Evolutionary conservation across 2,329 filamentous ascomycete genomes (phyloP), one percentile per base, ranked within the genome.

Genomic region (Penicillium freii): DNA sequence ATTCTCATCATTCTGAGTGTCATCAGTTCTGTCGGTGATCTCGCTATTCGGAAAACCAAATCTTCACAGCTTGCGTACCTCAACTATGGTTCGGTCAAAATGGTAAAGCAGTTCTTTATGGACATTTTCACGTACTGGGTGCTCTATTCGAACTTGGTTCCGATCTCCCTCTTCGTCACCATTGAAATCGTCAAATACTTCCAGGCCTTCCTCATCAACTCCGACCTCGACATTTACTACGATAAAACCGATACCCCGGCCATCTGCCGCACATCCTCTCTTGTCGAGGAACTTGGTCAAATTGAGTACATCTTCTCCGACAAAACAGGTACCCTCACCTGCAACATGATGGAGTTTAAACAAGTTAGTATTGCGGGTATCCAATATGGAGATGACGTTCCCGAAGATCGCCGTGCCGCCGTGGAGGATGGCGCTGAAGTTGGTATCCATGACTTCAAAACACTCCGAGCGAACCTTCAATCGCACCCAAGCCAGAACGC

Each of bases 81-180:
- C 17, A 75, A 84, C 51, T 84, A 95, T 60, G 81, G 82, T 57
- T 70, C 76, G 33, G 84, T 87, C 61, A 84, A 85, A 66, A 82
- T 87, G n/a, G 88, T 87, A 19, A 83, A 85, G 65, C 91, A 92
- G 61, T 97, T 99, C 73, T 89, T 95, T 75, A 88, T 89, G 67
- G 94, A 99, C 75, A 89, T 99, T 71, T 90, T 97, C 70, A 99
- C 95, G 1, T 97, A 97, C 75, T 99, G 94, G 93, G 93, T 99
- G 33, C 78, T 99, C 36, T 99, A 97, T 76, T 97, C 93, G 3
- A 93, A 96, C 52, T 79, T 99, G 67, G 94, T 99, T 46, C 94
- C 94, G 34, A 97, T 99, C 68, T 97, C 93, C 31, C 87, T 99
- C 4, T 99, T 99, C 73, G 94, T 99, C 62, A 99, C 94, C 0